Conservation (phyloP, 305 asterid species). For the Withania somnifera region DNA sequence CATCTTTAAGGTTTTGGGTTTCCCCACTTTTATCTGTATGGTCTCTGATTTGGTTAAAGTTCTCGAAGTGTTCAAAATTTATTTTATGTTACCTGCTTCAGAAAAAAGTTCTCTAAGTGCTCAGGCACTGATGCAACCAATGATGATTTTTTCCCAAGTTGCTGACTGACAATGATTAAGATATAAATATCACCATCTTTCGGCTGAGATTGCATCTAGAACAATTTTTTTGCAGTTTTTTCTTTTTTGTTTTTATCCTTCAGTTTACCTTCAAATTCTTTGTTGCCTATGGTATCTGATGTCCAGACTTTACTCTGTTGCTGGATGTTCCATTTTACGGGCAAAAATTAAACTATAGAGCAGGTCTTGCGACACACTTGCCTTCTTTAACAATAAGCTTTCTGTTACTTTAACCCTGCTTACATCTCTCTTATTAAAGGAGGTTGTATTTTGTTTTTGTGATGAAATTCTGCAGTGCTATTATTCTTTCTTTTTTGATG, state of each 20-base stretch:
- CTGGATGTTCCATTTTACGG: constrained; percentile 33
- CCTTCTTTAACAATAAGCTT: constrained; percentile 27
- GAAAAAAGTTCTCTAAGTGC: background rate
- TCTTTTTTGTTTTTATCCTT: background rate
- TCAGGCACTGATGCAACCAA: constrained; percentile 9
- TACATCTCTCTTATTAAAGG: constrained; percentile 11
- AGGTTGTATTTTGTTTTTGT: background rate
- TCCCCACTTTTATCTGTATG: background rate
- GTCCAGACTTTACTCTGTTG: constrained; percentile 16
- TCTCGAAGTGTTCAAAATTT: background rate
- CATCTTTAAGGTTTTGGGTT: background rate
- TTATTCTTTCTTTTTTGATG: background rate
- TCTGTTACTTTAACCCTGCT: constrained; percentile 74
- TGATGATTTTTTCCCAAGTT: constrained; percentile 22
- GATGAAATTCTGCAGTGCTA: background rate
- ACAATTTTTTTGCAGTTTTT: background rate
- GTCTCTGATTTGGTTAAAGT: background rate
- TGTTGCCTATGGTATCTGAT: constrained; percentile 35
- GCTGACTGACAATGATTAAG: constrained; percentile 39
- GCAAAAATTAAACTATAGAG: constrained; percentile 15
- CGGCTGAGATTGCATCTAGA: constrained; percentile 43
- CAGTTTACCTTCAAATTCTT: background rate
- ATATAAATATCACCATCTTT: constrained; percentile 51
- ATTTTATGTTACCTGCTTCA: too few relatives aligned
- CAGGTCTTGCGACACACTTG: constrained; percentile 82